Conservation (phyloP, 2,329 filamentous ascomycete genomes). For the Setomelanomma holmii region DNA sequence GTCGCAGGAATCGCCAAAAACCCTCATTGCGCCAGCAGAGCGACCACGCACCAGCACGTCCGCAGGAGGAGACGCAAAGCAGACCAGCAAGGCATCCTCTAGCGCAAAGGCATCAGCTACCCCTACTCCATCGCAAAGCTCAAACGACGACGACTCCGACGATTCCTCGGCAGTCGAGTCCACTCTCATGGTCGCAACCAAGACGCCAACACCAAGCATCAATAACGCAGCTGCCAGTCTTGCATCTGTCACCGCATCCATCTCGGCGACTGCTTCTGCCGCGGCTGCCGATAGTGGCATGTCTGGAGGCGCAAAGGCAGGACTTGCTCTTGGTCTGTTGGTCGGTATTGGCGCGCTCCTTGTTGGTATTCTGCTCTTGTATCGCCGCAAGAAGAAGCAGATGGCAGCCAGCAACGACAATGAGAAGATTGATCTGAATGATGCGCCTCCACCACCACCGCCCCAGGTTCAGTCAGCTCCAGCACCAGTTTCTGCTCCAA, state of each 20-base stretch:
- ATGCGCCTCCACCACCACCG: slow-evolving; percentile 36
- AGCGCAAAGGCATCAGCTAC: slow-evolving; percentile 29
- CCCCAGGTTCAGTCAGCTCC: slow-evolving; percentile 24
- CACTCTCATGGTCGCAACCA: slow-evolving; percentile 37
- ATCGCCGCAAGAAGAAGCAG: slow-evolving; percentile 75
- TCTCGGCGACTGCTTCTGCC: slow-evolving; percentile 34
- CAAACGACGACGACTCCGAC: slow-evolving; percentile 23
- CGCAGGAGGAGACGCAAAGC: slow-evolving; percentile 16
- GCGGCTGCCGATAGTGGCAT: slow-evolving; percentile 45
- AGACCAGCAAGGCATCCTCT: slow-evolving; percentile 21
- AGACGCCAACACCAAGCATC: slow-evolving; percentile 27
- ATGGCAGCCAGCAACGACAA: slow-evolving; percentile 51
- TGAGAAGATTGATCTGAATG: slow-evolving; percentile 50
- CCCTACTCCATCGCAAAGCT: slow-evolving; percentile 13
- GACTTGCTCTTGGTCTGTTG: slow-evolving; percentile 83
- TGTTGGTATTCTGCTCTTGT: slow-evolving; percentile 73
- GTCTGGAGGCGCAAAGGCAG: slow-evolving; percentile 69
- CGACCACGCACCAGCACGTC: slow-evolving; percentile 19
- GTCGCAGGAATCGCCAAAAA: slow-evolving; percentile 15
- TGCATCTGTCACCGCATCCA: slow-evolving; percentile 30
- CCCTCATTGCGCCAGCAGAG: slow-evolving; percentile 28
- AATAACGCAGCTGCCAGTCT: slow-evolving; percentile 23
- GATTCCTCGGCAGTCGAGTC: slow-evolving; percentile 24
- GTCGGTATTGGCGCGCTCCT: slow-evolving; percentile 71
- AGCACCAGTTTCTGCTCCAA: slow-evolving; percentile 33